Evolutionary conservation across 1,284 basidiomycete genomes (phyloP).

Genomic region (Sporisorium iseilematis-ciliati): DNA sequence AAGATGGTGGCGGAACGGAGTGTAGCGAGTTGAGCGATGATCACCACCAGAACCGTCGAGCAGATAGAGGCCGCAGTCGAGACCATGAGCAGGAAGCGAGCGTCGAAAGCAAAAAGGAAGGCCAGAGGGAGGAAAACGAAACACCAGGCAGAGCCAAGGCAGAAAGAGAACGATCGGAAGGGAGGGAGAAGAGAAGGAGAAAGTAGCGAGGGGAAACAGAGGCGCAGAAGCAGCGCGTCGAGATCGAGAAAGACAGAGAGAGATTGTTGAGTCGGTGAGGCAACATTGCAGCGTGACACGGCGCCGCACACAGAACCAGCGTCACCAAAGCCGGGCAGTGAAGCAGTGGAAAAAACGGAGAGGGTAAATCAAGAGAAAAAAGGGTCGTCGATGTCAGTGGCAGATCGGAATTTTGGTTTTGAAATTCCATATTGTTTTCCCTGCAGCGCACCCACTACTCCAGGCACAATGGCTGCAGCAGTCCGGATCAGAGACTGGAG

Average conservation of each 20-base stretch:
- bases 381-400: slow-evolving; percentile 7
- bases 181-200: not conserved
- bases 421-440: not conserved
- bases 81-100: not conserved
- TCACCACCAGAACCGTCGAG: not conserved
- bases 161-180: too few relatives aligned
- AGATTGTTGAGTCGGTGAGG: not conserved
- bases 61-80: slow-evolving; percentile 2
- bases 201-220: too few relatives aligned
- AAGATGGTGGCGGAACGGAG: not conserved
- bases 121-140: not conserved
- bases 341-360: not conserved
- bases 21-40: not conserved
- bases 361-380: not conserved
- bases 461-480: not conserved
- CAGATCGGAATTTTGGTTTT: slow-evolving; percentile 6
- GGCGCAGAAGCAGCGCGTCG: too few relatives aligned
- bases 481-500: not conserved
- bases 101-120: not conserved
- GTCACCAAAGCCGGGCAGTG: not conserved
- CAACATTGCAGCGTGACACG: not conserved
- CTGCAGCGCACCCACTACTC: not conserved
- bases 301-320: not conserved
- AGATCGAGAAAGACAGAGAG: too few relatives aligned
- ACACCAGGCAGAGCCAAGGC: not conserved